These are phyloP conservation scores for Amanita pseudoporphyria DNA, from an alignment of 768 basidiomycete genomes.

Conservation along the genomic window DNA sequence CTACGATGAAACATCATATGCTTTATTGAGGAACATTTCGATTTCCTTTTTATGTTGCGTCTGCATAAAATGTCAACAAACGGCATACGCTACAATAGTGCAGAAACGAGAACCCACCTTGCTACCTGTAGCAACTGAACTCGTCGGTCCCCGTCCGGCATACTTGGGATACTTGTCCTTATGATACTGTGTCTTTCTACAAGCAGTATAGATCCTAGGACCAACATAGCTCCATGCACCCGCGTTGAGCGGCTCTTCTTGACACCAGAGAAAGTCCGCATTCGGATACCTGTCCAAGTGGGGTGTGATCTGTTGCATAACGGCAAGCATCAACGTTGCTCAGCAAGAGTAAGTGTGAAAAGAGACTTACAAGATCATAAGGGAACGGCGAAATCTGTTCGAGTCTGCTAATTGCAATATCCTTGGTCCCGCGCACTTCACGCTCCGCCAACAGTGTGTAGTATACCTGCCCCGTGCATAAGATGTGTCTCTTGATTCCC, in stretches of 20 bases:
- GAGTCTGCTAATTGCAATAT: constrained; percentile 88
- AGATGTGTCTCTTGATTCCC: constrained; percentile 84
- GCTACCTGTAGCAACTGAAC: constrained; percentile 88
- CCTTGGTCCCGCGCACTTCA: constrained; percentile 82
- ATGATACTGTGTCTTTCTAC: constrained; percentile 83
- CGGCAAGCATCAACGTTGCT: not conserved
- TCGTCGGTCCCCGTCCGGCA: constrained; percentile 89
- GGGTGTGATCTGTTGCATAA: constrained; percentile 57
- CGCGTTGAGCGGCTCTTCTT: no score
- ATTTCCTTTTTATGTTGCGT: constrained; percentile 87
- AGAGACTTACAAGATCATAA: constrained; percentile 69
- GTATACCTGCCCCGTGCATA: constrained; percentile 95
- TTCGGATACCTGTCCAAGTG: constrained; percentile 97
- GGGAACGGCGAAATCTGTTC: no score
- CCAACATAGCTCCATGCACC: no score
- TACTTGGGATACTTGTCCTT: constrained; percentile 85
- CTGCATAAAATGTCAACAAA: constrained; percentile 30
- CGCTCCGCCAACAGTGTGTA: constrained; percentile 82
- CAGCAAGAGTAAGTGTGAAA: not conserved
- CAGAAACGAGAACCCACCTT: constrained; percentile 42
- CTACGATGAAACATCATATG: constrained; percentile 30
- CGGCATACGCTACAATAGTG: no score
- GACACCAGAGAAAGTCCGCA: constrained; percentile 74
- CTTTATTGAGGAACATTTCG: constrained; percentile 55
- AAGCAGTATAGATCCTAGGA: constrained; percentile 89